Conservation (phyloP, 2,329 filamentous ascomycete species). For the Waltergamsia citrina region DNA sequence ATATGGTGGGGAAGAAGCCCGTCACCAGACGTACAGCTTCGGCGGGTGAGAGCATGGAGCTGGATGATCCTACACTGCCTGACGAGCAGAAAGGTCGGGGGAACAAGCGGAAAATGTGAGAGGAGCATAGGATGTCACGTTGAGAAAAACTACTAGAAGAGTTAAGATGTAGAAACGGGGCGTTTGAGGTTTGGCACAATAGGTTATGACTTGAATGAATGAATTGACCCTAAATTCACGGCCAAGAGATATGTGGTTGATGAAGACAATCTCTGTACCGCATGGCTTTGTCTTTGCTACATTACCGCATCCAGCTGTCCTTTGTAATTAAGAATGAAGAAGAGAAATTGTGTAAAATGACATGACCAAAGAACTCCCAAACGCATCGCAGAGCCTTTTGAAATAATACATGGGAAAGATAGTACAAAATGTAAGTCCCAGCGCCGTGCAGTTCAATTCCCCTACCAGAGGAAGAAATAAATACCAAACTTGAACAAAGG, state of each 20-base stretch:
- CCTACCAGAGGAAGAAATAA: neutral
- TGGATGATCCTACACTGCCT: constrained; percentile 40
- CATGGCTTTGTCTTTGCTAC: neutral
- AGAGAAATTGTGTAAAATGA: neutral
- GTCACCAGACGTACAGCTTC: constrained; percentile 9
- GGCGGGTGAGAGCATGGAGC: constrained; percentile 43
- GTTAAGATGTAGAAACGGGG: neutral
- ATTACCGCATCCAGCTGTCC: neutral
- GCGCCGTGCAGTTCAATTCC: neutral
- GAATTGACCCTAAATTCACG: neutral
- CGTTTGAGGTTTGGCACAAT: too few species aligned
- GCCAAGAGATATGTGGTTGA: too few species aligned
- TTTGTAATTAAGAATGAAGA: neutral
- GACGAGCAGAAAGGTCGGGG: constrained; percentile 40
- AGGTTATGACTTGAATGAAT: neutral
- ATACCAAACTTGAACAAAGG: too few species aligned
- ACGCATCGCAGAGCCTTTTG: neutral
- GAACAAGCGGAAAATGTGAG: constrained; percentile 44
- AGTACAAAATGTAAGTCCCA: neutral
- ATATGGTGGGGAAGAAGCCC: neutral
- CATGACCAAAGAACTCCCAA: neutral
- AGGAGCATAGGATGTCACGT: neutral
- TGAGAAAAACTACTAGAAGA: neutral
- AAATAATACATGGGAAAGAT: neutral
- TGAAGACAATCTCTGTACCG: too few species aligned